These are phyloP conservation scores for Xanthoconium purpureum DNA, from an alignment of 768 basidiomycete genomes.

Conservation along the genomic window DNA sequence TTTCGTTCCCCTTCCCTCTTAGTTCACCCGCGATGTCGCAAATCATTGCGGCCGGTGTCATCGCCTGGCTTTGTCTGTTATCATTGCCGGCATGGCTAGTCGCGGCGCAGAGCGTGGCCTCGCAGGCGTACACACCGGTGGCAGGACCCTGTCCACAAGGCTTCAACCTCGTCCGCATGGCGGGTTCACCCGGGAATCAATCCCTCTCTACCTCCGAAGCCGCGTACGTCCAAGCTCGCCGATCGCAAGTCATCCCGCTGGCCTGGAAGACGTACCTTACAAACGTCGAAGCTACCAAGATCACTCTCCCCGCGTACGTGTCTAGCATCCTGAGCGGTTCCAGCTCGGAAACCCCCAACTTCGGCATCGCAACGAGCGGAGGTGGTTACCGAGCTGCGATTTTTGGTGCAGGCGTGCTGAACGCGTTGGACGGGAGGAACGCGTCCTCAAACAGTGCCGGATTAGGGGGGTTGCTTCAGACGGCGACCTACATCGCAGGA, in stretches of 20 bases:
- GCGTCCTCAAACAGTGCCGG: conserved; percentile 38
- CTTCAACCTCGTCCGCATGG: conserved; percentile 30
- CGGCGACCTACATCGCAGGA: conserved; percentile 50
- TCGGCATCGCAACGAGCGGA: conserved; percentile 53
- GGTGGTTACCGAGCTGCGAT: conserved; percentile 57
- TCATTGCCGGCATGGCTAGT: conserved; percentile 6
- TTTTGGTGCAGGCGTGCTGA: conserved; percentile 49
- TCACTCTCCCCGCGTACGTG: conserved; percentile 34
- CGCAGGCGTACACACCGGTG: conserved; percentile 22
- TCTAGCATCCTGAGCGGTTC: conserved; percentile 28
- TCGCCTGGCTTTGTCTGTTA: conserved; percentile 11
- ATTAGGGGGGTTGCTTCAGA: conserved; percentile 50
- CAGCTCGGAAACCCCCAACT: conserved; percentile 29
- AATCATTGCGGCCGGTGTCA: background rate
- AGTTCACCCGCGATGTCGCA: background rate
- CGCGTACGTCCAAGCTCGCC: conserved; percentile 35
- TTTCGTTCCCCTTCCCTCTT: too few relatives aligned
- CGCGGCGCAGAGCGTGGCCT: conserved; percentile 21
- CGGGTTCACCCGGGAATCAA: conserved; percentile 26
- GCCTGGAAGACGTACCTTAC: conserved; percentile 41
- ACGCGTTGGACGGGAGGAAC: conserved; percentile 49
- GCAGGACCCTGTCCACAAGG: conserved; percentile 15
- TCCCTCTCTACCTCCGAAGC: conserved; percentile 35
- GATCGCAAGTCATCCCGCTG: conserved; percentile 33
- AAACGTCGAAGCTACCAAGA: conserved; percentile 33